These are phyloP conservation scores for Daphne laureola DNA, from an alignment of 441 rosid genomes.

Conservation along the genomic window DNA sequence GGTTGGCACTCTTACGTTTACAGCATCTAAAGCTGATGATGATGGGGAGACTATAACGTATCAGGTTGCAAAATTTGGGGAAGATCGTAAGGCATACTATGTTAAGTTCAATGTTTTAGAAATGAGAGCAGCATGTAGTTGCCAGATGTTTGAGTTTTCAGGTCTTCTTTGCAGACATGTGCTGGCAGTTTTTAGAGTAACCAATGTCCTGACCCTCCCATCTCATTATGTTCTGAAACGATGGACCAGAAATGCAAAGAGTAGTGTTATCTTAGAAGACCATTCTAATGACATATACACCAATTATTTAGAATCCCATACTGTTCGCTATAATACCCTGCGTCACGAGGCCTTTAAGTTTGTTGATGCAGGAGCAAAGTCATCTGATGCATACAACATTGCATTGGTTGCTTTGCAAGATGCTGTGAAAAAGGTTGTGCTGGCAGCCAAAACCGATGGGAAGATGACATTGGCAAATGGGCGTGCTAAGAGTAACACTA, in stretches of 20 bases:
- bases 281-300: slow-evolving; percentile 38
- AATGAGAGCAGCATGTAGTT: slow-evolving; percentile 85
- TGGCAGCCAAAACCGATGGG: slow-evolving; percentile 49
- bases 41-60: slow-evolving; percentile 58
- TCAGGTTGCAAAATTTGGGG: slow-evolving; percentile 81
- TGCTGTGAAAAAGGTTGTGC: slow-evolving; percentile 55
- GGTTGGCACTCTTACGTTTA: slow-evolving; percentile 78
- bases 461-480: slow-evolving; percentile 33
- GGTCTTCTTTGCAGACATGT: slow-evolving; percentile 91
- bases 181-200: slow-evolving; percentile 82
- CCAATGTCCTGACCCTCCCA: slow-evolving; percentile 92
- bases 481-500: slow-evolving; percentile 28
- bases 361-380: slow-evolving; percentile 67
- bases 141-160: slow-evolving; percentile 93
- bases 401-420: slow-evolving; percentile 63
- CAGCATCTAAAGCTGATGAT: slow-evolving; percentile 78
- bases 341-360: slow-evolving; percentile 72
- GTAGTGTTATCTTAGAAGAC: slow-evolving; percentile 66
- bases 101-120: slow-evolving; percentile 72
- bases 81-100: slow-evolving; percentile 58
- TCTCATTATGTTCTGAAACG: slow-evolving; percentile 72
- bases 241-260: slow-evolving; percentile 95
- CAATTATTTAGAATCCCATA: slow-evolving; percentile 67
- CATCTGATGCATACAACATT: slow-evolving; percentile 41
- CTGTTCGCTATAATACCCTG: slow-evolving; percentile 60